Conservation (phyloP, 352 stramenopile species). For the Phytophthora ramorum region DNA sequence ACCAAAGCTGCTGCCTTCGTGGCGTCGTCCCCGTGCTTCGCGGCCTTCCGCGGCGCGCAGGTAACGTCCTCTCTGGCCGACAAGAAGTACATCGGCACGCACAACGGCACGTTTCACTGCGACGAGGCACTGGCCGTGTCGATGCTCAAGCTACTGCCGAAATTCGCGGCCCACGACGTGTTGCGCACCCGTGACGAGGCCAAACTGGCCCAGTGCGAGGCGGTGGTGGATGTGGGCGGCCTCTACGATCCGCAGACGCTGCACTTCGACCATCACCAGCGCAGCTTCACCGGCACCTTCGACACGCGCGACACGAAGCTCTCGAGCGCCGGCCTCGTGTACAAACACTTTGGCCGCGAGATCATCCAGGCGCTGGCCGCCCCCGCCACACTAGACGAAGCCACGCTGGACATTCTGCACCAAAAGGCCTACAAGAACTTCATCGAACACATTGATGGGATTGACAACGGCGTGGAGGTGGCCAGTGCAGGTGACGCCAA, state of each 20-base stretch:
- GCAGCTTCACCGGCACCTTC: slow-evolving; percentile 90
- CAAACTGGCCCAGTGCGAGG: slow-evolving; percentile 93
- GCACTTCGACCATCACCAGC: slow-evolving; percentile 99
- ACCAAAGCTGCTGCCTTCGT: slow-evolving; percentile 76
- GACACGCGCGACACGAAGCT: slow-evolving; percentile 91
- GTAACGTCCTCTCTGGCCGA: slow-evolving; percentile 57
- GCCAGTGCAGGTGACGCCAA: slow-evolving; percentile 39
- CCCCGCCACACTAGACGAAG: slow-evolving; percentile 59
- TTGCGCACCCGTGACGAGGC: slow-evolving; percentile 90
- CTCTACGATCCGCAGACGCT: slow-evolving; percentile 91
- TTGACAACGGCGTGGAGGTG: slow-evolving; percentile 98
- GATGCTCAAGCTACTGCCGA: slow-evolving; percentile 95
- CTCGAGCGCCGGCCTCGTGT: slow-evolving; percentile 96
- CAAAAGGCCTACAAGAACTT: slow-evolving; percentile 97
- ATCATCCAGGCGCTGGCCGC: slow-evolving; percentile 90
- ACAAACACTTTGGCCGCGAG: slow-evolving; percentile 98
- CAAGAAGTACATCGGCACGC: slow-evolving; percentile 96
- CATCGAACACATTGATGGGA: slow-evolving; percentile 98
- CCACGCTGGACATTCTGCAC: slow-evolving; percentile 86
- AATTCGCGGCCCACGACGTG: slow-evolving; percentile 86
- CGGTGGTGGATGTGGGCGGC: slow-evolving; percentile 97
- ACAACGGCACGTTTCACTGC: slow-evolving; percentile 98
- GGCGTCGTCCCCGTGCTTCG: slow-evolving; percentile 63
- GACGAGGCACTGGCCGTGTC: slow-evolving; percentile 98
- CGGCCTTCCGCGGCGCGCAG: slow-evolving; percentile 58